Evolutionary conservation across 148 eudicot species (phyloP).

Genomic region (Vaccinium corymbosum): DNA sequence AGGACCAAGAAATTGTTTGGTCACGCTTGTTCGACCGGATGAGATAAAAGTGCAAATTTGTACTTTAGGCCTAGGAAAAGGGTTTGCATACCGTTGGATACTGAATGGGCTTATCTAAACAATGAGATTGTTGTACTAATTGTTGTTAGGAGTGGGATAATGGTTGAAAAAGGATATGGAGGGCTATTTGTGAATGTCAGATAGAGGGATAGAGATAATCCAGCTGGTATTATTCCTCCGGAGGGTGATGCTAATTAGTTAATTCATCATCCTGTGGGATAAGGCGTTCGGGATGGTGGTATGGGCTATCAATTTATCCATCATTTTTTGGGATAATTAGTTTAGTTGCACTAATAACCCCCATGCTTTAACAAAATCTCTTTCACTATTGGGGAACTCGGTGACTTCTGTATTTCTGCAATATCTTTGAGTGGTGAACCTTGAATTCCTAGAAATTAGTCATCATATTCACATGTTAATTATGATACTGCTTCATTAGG

Average conservation of each 20-base stretch:
- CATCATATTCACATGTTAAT: background rate
- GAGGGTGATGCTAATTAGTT: background rate
- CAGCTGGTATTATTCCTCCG: background rate
- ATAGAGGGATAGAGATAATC: background rate
- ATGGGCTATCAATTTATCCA: background rate
- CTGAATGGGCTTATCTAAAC: background rate
- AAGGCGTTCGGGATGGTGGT: too few relatives aligned
- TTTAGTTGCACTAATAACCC: background rate
- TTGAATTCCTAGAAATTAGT: background rate
- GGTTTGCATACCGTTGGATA: background rate
- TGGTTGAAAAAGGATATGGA: background rate
- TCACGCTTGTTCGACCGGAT: background rate
- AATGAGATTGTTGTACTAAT: background rate
- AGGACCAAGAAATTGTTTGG: background rate
- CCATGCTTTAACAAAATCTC: background rate
- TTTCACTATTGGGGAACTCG: background rate
- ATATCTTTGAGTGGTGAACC: background rate
- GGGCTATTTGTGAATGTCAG: background rate
- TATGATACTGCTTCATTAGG: background rate
- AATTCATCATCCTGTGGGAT: too few relatives aligned
- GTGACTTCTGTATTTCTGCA: background rate
- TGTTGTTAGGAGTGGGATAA: background rate
- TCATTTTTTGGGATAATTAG: background rate
- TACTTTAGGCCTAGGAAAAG: background rate
- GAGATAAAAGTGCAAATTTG: background rate